Conservation (phyloP, 495 filamentous ascomycete genomes). For the Annulohypoxylon maeteangense region DNA sequence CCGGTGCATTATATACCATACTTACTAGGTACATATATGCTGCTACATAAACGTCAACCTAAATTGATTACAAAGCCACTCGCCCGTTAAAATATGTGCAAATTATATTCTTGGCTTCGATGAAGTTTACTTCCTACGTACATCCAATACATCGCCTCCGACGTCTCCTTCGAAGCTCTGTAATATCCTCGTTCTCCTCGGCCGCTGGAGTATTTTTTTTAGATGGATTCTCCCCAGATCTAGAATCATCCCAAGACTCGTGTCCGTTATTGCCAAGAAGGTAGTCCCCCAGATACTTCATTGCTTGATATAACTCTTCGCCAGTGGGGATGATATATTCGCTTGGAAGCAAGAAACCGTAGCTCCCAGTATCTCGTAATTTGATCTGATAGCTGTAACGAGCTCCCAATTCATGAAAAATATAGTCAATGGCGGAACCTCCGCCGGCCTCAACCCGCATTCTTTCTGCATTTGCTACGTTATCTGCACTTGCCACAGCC, state of each 20-base stretch:
- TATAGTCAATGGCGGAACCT: conserved; percentile 93
- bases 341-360: conserved; percentile 89
- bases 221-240: neutral
- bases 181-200: conserved; percentile 22
- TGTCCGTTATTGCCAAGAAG: conserved; percentile 69
- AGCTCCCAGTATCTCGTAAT: conserved; percentile 91
- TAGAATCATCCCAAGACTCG: conserved; percentile 49
- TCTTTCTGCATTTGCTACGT: conserved; percentile 35
- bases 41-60: neutral
- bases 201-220: neutral
- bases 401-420: conserved; percentile 89
- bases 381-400: conserved; percentile 94
- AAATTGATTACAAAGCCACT: neutral
- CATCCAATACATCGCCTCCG: conserved; percentile 26
- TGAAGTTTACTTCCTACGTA: conserved; percentile 5
- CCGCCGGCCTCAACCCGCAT: conserved; percentile 70
- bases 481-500: conserved; percentile 61
- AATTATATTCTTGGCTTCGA: neutral
- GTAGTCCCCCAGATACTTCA: conserved; percentile 84
- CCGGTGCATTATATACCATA: neutral
- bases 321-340: conserved; percentile 92
- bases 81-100: neutral
- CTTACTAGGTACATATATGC: neutral
- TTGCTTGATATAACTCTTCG: conserved; percentile 81
- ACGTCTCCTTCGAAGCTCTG: conserved; percentile 39